Evolutionary conservation across 176 grass and related monocot genomes (phyloP), one percentile per base, ranked within the genome.

Genomic region (Triticum monococcum): DNA sequence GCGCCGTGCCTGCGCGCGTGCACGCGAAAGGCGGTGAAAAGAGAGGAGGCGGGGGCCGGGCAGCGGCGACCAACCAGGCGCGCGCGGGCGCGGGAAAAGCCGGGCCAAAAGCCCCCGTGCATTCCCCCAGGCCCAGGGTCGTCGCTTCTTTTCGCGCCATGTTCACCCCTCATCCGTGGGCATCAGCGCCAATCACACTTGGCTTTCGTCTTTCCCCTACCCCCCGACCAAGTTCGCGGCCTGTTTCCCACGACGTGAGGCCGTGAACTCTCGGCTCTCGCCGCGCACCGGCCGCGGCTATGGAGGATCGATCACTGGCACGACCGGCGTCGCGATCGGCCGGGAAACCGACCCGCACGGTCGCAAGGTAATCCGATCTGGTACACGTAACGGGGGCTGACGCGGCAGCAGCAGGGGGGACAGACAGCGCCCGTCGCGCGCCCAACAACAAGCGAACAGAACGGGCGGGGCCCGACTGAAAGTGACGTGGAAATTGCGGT

Each of bases 391-490:
- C 56, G 3, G 18, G 7, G 7, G 66, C 66, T 68, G 66, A 67
- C 64, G 64, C 64, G 64, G 64, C 64, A n/a, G 64, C 64, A 1
- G 25, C 64, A 8, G 12, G 11, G 59, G 63, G 5, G 18, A 50
- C 26, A 78, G 71, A 9, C 31, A 30, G 40, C 12, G 75, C 38
- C 54, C 54, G 35, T 24, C 41, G 72, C 30, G 24, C 32, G 37
- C 82, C 78, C 57, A 81, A 38, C 85, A 87, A 16, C 78, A 75
- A 66, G 8, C 68, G 6, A 75, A 87, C 78, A 81, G 81, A 37
- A 4, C 5, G 16, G 50, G 50, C 9, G 7, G 31, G 41, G 8
- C 7, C 6, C 45, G 5, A 5, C 26, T 2, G 61, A 68, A 45
- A 83, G 48, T 61, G 86, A 88, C 10, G 72, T 78, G 35, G 63